Percentiles rank a stretch among this genome's conserved stretches.
Conservation (phyloP, 2,329 filamentous ascomycete species). For the Aspergillus sp. region DNA sequence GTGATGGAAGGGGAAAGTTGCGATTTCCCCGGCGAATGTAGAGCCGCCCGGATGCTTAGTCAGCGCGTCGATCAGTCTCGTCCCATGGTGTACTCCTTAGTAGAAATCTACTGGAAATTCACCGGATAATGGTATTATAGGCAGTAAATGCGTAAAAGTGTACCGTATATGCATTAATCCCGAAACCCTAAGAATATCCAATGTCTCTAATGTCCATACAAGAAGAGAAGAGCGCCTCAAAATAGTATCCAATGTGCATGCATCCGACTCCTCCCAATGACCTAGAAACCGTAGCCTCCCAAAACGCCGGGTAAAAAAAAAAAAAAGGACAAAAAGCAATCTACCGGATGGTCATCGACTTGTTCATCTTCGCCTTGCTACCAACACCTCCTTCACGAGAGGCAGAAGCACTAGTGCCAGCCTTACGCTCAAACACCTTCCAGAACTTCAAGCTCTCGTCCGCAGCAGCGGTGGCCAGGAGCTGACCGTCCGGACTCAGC, state of each 20-base stretch:
- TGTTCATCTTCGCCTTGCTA: slow-evolving; percentile 76
- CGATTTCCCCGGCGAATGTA: not conserved
- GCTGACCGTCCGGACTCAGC: slow-evolving; percentile 94
- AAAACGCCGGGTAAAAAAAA: slow-evolving; percentile 1
- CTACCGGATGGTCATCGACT: slow-evolving; percentile 92
- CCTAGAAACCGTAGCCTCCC: not conserved
- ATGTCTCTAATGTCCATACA: not conserved
- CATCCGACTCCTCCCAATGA: not conserved
- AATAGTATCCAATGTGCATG: not conserved
- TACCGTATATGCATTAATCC: not conserved
- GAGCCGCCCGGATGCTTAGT: not conserved
- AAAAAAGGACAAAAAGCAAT: slow-evolving; percentile 4
- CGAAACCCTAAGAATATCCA: not conserved
- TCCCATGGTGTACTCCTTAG: not conserved
- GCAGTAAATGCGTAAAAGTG: not conserved
- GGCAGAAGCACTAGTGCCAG: slow-evolving; percentile 59
- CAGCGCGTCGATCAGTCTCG: not conserved
- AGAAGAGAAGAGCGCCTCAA: not conserved
- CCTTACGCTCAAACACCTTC: slow-evolving; percentile 99
- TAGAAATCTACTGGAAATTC: not conserved
- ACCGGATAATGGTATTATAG: not conserved
- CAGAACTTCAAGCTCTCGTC: slow-evolving; percentile 99
- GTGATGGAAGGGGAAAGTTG: not conserved
- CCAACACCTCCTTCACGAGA: slow-evolving; percentile 61
- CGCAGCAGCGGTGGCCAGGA: slow-evolving; percentile 90